Evolutionary conservation across 495 filamentous ascomycete genomes (phyloP).

Genomic region (Chaetomidium leptoderma): DNA sequence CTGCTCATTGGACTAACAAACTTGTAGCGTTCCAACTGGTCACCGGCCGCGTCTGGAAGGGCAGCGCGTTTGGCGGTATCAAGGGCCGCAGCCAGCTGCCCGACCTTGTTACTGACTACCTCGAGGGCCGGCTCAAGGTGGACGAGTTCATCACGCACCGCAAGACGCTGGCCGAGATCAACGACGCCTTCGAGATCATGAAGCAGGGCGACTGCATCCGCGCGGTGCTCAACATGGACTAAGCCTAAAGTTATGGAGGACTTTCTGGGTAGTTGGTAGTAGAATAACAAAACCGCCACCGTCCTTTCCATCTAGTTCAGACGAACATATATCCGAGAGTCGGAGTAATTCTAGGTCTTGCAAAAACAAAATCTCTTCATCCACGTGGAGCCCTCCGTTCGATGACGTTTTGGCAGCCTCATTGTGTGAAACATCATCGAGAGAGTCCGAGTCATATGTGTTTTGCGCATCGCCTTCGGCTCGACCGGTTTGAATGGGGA

Average conservation of each 20-base stretch:
- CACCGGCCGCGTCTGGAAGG: conserved; percentile 95
- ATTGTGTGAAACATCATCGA: too few species aligned
- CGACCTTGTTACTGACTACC: conserved; percentile 84
- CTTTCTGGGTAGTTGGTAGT: neutral
- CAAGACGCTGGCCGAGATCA: conserved; percentile 73
- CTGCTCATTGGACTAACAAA: conserved; percentile 6
- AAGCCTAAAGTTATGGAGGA: neutral
- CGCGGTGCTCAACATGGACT: conserved; percentile 63
- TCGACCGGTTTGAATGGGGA: too few species aligned
- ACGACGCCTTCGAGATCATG: conserved; percentile 88
- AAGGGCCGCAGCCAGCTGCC: conserved; percentile 94
- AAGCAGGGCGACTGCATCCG: conserved; percentile 94
- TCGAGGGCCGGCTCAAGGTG: conserved; percentile 86
- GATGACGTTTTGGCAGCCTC: too few species aligned
- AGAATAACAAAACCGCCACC: neutral
- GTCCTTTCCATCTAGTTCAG: too few species aligned
- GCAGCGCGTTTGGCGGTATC: conserved; percentile 95
- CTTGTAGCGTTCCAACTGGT: conserved; percentile 95
- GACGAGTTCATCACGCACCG: conserved; percentile 99
- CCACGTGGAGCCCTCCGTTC: too few species aligned
- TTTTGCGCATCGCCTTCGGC: too few species aligned
- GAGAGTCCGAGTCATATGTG: too few species aligned
- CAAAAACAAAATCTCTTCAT: too few species aligned
- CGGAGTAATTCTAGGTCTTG: too few species aligned
- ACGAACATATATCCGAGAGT: too few species aligned